A percentile compares a stretch with the other conserved stretches of the same genome.
Conservation (phyloP, 1,284 basidiomycete genomes). For the Amylostereum areolatum region DNA sequence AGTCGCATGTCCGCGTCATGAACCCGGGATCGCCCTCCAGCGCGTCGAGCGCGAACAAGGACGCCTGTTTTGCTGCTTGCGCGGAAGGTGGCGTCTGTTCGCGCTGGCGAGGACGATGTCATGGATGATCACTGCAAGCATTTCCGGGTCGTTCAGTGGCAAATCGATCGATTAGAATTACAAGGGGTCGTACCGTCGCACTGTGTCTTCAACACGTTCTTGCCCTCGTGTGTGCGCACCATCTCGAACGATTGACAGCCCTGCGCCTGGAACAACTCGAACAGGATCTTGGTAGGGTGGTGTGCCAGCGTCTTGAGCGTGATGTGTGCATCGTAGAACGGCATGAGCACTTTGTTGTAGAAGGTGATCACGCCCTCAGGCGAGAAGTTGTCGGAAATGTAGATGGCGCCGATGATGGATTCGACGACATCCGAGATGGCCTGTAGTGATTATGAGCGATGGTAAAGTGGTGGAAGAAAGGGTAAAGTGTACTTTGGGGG, state of each 20-base stretch:
- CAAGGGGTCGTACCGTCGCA: background rate
- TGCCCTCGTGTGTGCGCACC: slow-evolving; percentile 27
- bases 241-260: slow-evolving; percentile 62
- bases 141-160: slow-evolving; percentile 11
- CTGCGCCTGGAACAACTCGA: slow-evolving; percentile 62
- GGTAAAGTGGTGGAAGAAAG: background rate
- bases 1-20: slow-evolving; percentile 58
- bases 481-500: slow-evolving; percentile 58
- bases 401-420: slow-evolving; percentile 68
- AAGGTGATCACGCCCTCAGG: slow-evolving; percentile 52
- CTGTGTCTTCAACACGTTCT: slow-evolving; percentile 22
- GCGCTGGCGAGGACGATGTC: slow-evolving; percentile 55
- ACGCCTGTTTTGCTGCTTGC: slow-evolving; percentile 53
- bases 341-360: slow-evolving; percentile 60
- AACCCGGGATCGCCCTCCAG: slow-evolving; percentile 59
- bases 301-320: slow-evolving; percentile 62
- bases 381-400: slow-evolving; percentile 66
- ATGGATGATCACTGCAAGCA: slow-evolving; percentile 54
- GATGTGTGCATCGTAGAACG: slow-evolving; percentile 71
- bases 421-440: slow-evolving; percentile 73
- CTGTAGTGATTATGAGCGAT: slow-evolving; percentile 27
- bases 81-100: slow-evolving; percentile 40
- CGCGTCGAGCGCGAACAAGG: slow-evolving; percentile 55
- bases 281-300: slow-evolving; percentile 69
- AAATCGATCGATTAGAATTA: slow-evolving; percentile 1